Evolutionary conservation across 2,329 filamentous ascomycete genomes (phyloP), one percentile per base, ranked within the genome.

Genomic region (Fusarium newnesense): DNA sequence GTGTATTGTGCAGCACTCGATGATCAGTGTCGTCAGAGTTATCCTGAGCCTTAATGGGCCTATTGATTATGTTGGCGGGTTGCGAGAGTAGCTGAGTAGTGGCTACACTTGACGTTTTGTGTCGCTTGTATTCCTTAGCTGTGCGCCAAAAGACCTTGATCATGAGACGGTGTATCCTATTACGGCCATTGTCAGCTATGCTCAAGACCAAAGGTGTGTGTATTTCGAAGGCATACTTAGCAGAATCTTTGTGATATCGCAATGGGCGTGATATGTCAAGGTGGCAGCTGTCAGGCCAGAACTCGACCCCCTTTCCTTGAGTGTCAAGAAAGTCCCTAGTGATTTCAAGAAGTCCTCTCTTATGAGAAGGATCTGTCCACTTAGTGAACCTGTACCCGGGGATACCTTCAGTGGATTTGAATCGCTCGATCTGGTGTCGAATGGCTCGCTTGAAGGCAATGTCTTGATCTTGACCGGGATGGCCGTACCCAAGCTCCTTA

Each of bases 371-470:
- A 1, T n/a, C 37, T 28, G n/a, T 68, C 74, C 74, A 76, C 43
- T 42, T 56, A 4, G 63, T 47, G 15, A 75, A 56, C 8, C 54
- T 63, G 3, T 49, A 24, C 12, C 57, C 74, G 0, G 30, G 67
- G 0, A 70, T 16, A 0, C 40, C 50, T 4, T 58, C 44, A 1
- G 30, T 57, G 9, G 74, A 70, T 13, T 42, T 54, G 34, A 75
- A 75, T 2, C 6, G 24, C 3, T 21, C 39, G 4, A 64, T 36
- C 10, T 72, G 67, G 16, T 26, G 28, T 24, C 53, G 54, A 4
- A 72, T 21, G 2, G 49, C 57, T 13, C 18, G 72, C 28, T 75
- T 75, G 40, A 76, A 75, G 18, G 28, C 46, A 7, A 75, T 72
- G 19, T 74, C 70, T 24, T 36, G 54, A 13, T 40, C 30, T 39